These are phyloP conservation scores for Mycena sp. DNA, from an alignment of 1,284 basidiomycete genomes.

Conservation along the genomic window DNA sequence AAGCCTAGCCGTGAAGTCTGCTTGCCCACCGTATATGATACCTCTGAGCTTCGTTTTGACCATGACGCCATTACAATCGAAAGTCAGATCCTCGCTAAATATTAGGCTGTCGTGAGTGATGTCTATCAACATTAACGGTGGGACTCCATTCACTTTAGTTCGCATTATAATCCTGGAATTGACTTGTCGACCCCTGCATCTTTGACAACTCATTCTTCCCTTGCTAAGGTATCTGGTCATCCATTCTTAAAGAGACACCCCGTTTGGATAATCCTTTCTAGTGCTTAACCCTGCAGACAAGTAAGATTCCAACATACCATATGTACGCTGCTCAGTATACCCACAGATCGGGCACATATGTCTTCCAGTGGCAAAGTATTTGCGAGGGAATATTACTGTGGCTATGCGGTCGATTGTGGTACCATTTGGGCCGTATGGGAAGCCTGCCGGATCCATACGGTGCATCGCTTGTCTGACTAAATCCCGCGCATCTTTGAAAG, in stretches of 20 bases:
- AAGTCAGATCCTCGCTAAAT: too few relatives aligned
- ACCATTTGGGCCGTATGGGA: not conserved
- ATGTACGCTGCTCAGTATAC: not conserved
- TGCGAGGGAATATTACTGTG: not conserved
- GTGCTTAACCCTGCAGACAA: not conserved
- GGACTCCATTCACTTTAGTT: too few relatives aligned
- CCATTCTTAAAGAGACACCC: not conserved
- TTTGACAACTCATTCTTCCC: slow-evolving; percentile 32
- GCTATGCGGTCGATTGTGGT: not conserved
- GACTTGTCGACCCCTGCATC: too few relatives aligned
- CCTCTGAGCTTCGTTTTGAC: not conserved
- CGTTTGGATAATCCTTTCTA: not conserved
- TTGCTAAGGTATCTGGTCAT: not conserved
- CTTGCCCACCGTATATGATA: not conserved
- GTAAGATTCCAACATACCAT: not conserved
- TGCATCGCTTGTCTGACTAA: not conserved
- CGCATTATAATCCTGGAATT: too few relatives aligned
- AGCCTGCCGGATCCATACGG: not conserved
- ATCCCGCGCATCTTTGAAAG: not conserved
- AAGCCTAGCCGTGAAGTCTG: not conserved
- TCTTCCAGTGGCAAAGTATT: not conserved
- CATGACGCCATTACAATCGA: too few relatives aligned
- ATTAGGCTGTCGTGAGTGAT: too few relatives aligned
- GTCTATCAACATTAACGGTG: too few relatives aligned
- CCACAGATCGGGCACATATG: not conserved